A percentile compares a stretch with the other conserved stretches of the same genome.
Conservation (phyloP, 228 moss, liverwort and hornwort genomes). For the Sphagnum magellanicum region DNA sequence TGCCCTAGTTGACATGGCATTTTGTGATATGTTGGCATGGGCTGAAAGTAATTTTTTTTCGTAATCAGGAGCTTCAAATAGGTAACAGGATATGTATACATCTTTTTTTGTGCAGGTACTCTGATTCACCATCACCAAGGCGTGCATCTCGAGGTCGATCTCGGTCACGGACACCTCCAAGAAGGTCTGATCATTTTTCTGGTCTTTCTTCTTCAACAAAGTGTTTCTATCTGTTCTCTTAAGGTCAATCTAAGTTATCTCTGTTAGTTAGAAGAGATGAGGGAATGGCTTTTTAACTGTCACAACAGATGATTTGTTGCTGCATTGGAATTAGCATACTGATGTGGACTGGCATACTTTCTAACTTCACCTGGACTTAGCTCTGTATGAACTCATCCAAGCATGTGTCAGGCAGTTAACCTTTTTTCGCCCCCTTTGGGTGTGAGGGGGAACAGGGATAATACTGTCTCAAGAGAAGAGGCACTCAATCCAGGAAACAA, state of each 20-base stretch:
- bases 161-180: slow-evolving; percentile 43
- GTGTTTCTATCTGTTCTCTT: neutral
- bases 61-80: neutral
- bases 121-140: slow-evolving; percentile 49
- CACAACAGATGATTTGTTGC: neutral
- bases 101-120: slow-evolving; percentile 21
- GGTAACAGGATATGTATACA: neutral
- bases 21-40: neutral
- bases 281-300: neutral
- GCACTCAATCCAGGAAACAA: slow-evolving; percentile 95
- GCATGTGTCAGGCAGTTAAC: too few species aligned
- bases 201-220: neutral
- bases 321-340: neutral
- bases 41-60: neutral
- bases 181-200: slow-evolving; percentile 14
- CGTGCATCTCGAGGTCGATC: slow-evolving; percentile 44
- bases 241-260: neutral
- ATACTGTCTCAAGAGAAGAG: slow-evolving; percentile 36
- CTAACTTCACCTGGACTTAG: neutral
- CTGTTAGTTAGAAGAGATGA: neutral
- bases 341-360: neutral
- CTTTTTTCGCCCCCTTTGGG: too few species aligned
- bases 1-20: neutral
- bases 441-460: slow-evolving; percentile 11
- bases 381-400: too few species aligned